These are phyloP conservation scores for Pseudogymnoascus sp. DNA, from an alignment of 2,329 filamentous ascomycete genomes.

Conservation along the genomic window DNA sequence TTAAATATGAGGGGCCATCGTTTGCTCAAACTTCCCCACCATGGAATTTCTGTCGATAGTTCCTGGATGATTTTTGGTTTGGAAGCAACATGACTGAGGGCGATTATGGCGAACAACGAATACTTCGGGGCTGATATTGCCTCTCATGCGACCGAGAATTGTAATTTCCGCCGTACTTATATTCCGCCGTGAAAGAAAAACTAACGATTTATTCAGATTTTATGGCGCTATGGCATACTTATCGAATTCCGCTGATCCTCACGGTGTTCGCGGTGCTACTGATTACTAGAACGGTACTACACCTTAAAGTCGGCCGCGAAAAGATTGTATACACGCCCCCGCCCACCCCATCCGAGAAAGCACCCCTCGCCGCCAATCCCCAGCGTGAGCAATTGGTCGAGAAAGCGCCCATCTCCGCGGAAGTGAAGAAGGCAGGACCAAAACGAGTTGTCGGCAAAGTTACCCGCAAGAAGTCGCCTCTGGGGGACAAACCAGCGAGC, in stretches of 20 bases:
- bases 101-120: conserved; percentile 4
- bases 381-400: not conserved
- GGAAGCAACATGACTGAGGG: conserved; percentile 2
- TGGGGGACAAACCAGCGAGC: conserved; percentile 25
- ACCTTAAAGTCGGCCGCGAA: conserved; percentile 26
- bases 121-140: not conserved
- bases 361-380: not conserved
- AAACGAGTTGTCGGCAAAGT: conserved; percentile 31
- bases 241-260: conserved; percentile 39
- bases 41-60: conserved; percentile 8
- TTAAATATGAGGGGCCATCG: conserved; percentile 5
- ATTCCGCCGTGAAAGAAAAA: too few species aligned
- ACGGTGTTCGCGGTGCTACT: conserved; percentile 32
- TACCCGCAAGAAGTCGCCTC: conserved; percentile 22
- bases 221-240: conserved; percentile 37
- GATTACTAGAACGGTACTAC: conserved; percentile 28
- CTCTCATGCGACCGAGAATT: not conserved
- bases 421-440: conserved; percentile 30
- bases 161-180: not conserved
- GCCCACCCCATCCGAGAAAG: conserved; percentile 18
- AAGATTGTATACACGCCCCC: conserved; percentile 27
- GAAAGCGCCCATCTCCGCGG: conserved; percentile 8
- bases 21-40: conserved; percentile 8
- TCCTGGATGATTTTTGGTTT: conserved; percentile 1
- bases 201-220: conserved; percentile 19